These are phyloP conservation scores for Monilinia polystroma DNA, from an alignment of 2,329 filamentous ascomycete species.

Conservation along the genomic window DNA sequence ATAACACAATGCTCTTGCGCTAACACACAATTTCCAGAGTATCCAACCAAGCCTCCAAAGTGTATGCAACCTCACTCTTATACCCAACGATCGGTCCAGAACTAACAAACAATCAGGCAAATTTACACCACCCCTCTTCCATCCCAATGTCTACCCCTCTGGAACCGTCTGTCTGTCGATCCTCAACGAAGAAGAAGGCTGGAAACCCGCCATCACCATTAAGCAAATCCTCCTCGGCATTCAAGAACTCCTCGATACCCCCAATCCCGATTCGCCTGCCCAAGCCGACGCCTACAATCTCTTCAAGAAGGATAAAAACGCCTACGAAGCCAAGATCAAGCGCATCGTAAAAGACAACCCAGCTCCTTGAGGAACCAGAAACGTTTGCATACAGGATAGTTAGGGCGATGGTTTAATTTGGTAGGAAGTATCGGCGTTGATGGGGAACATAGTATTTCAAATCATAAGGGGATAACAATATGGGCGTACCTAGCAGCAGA, in stretches of 20 bases:
- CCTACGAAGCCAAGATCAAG: constrained; percentile 86
- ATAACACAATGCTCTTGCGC: constrained; percentile 15
- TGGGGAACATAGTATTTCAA: constrained; percentile 9
- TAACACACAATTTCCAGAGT: constrained; percentile 60
- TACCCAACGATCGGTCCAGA: constrained; percentile 30
- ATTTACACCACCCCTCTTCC: constrained; percentile 93
- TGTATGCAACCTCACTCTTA: constrained; percentile 59
- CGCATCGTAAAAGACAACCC: constrained; percentile 89
- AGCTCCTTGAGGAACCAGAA: constrained; percentile 53
- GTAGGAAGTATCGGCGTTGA: constrained; percentile 20
- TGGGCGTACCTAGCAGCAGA: constrained; percentile 17
- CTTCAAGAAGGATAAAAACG: constrained; percentile 82
- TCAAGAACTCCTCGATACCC: constrained; percentile 91
- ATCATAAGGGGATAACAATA: constrained; percentile 13
- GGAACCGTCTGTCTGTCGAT: constrained; percentile 97
- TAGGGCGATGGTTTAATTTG: constrained; percentile 1
- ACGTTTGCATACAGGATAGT: constrained; percentile 6
- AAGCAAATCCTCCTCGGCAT: constrained; percentile 97
- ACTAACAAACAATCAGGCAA: constrained; percentile 59
- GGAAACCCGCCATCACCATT: constrained; percentile 97
- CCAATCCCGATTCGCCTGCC: constrained; percentile 93
- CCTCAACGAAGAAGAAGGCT: constrained; percentile 95
- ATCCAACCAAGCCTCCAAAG: constrained; percentile 97
- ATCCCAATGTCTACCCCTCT: constrained; percentile 97
- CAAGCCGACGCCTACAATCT: constrained; percentile 97